Conservation (phyloP, 352 stramenopile species). For the Phytophthora sp. region DNA sequence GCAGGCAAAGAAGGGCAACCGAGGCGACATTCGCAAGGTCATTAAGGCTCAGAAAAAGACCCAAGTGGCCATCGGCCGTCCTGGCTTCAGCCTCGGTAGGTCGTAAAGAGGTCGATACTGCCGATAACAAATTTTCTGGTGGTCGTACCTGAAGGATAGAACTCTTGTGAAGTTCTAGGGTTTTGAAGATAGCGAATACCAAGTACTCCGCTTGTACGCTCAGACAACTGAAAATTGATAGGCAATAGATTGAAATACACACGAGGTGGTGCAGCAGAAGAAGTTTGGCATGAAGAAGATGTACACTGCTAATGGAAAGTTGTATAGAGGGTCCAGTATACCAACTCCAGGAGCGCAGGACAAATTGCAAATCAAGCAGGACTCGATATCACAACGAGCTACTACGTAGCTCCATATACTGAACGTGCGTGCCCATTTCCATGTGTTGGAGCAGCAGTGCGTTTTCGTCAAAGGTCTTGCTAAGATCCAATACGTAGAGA, state of each 20-base stretch:
- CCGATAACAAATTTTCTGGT: not conserved
- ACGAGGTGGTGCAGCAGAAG: constrained; percentile 3
- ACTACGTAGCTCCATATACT: too few species aligned
- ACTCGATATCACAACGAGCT: too few species aligned
- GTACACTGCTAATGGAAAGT: not conserved
- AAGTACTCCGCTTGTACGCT: not conserved
- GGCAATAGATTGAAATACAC: constrained; percentile 6
- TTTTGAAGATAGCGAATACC: not conserved
- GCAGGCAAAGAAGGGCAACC: constrained; percentile 44
- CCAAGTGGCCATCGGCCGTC: constrained; percentile 79
- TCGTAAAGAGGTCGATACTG: constrained; percentile 38
- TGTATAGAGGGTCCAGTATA: too few species aligned
- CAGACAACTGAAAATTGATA: constrained; percentile 1
- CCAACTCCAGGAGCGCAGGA: too few species aligned
- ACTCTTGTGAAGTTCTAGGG: not conserved
- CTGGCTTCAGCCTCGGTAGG: constrained; percentile 80
- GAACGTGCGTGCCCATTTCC: too few species aligned
- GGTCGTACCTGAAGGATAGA: not conserved
- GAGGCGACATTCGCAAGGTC: constrained; percentile 49
- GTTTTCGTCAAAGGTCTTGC: too few species aligned
- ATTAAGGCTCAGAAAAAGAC: constrained; percentile 73
- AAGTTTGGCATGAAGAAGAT: not conserved
- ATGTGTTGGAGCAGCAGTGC: too few species aligned
- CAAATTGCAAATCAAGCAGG: too few species aligned
- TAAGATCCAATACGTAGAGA: too few species aligned